Conservation (phyloP, 805 yeast genomes). For the Starmerella riodocensis region DNA sequence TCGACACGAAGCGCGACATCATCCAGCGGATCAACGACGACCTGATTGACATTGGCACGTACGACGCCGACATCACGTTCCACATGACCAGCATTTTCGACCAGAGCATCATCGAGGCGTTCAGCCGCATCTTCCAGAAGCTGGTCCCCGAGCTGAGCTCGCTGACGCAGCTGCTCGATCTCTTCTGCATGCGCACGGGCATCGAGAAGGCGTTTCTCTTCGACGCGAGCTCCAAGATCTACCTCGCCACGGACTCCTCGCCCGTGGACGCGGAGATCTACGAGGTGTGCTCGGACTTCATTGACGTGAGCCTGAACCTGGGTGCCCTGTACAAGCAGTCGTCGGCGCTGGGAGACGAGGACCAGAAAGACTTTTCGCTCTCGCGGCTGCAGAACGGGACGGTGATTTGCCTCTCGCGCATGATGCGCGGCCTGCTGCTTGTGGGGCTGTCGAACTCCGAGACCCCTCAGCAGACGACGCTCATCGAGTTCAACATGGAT, state of each 20-base stretch:
- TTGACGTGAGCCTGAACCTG: conserved; percentile 83
- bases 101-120: conserved; percentile 91
- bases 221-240: conserved; percentile 83
- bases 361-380: conserved; percentile 10
- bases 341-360: conserved; percentile 3
- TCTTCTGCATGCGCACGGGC: conserved; percentile 73
- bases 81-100: conserved; percentile 90
- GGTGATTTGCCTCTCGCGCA: conserved; percentile 70
- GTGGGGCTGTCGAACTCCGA: conserved; percentile 75
- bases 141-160: conserved; percentile 78
- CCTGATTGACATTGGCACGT: conserved; percentile 72
- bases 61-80: conserved; percentile 81
- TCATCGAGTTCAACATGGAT: conserved; percentile 80
- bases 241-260: conserved; percentile 89
- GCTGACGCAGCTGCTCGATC: conserved; percentile 76
- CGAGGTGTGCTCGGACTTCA: conserved; percentile 94
- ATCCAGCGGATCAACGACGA: conserved; percentile 95
- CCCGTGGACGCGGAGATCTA: conserved; percentile 93
- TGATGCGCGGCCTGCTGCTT: conserved; percentile 84
- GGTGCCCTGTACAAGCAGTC: conserved; percentile 32
- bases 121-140: conserved; percentile 83
- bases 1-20: conserved; percentile 91
- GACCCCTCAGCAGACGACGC: conserved; percentile 39
- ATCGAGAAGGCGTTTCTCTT: conserved; percentile 88
- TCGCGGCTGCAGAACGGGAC: conserved; percentile 68